Evolutionary conservation across 129 eudicot species (phyloP).

Genomic region (Smallanthus sonchifolius): DNA sequence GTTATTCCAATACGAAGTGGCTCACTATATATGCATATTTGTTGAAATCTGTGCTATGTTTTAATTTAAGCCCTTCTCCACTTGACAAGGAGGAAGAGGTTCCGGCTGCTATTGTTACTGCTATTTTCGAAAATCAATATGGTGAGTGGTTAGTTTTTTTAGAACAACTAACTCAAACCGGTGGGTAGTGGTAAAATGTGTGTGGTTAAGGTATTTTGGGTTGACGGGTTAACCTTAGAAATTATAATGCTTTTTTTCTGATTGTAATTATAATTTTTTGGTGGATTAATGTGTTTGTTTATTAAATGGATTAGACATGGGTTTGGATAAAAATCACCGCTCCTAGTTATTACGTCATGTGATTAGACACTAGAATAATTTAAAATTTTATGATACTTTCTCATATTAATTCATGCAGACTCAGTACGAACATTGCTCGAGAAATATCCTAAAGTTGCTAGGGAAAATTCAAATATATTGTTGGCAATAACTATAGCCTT

Average conservation of each 20-base stretch:
- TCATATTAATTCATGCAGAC: not conserved
- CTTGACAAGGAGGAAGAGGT: not conserved
- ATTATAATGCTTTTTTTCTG: too few relatives aligned
- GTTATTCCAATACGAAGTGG: not conserved
- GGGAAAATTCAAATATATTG: not conserved
- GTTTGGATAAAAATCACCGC: too few relatives aligned
- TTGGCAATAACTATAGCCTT: conserved; percentile 4
- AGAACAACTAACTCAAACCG: too few relatives aligned
- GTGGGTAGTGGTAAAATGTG: too few relatives aligned
- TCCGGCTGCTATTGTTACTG: not conserved
- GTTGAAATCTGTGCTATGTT: not conserved
- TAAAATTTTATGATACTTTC: not conserved
- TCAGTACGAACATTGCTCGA: not conserved
- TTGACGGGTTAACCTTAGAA: too few relatives aligned
- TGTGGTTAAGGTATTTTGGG: too few relatives aligned
- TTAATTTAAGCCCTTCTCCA: not conserved
- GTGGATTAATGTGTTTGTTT: too few relatives aligned
- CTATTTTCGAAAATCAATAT: not conserved
- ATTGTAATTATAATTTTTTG: too few relatives aligned
- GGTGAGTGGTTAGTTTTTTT: conserved; percentile 10
- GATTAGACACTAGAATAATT: not conserved
- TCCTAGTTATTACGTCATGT: not conserved
- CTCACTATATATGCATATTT: not conserved
- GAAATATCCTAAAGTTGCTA: not conserved
- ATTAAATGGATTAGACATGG: too few relatives aligned